Evolutionary conservation across 768 basidiomycete genomes (phyloP).

Genomic region (Gyrodon lividus): DNA sequence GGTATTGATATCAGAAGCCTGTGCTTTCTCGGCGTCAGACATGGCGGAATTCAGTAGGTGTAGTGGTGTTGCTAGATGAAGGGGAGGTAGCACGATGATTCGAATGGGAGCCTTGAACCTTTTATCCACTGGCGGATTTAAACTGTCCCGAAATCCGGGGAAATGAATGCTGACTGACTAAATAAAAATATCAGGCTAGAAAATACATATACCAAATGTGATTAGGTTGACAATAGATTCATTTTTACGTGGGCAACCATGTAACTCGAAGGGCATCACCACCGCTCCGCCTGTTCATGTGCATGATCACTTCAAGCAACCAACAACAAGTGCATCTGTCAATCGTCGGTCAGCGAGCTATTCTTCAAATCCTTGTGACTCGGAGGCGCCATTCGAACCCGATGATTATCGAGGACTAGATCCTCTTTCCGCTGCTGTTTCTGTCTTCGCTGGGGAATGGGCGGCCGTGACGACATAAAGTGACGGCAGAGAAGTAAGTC

Average conservation of each 20-base stretch:
- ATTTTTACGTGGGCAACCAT: too few relatives aligned
- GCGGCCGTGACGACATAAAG: neutral
- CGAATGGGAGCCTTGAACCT: neutral
- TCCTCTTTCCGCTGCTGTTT: too few relatives aligned
- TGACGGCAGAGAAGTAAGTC: neutral
- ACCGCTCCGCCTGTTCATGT: too few relatives aligned
- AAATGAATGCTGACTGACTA: constrained; percentile 24
- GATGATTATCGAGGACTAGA: too few relatives aligned
- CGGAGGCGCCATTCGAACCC: too few relatives aligned
- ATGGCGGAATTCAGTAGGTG: constrained; percentile 18
- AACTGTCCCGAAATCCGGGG: neutral
- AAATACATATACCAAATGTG: neutral
- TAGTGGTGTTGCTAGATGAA: neutral
- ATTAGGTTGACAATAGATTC: neutral
- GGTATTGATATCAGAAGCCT: constrained; percentile 19
- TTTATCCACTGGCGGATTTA: neutral
- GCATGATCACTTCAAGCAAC: too few relatives aligned
- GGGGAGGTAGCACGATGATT: neutral
- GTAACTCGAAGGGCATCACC: too few relatives aligned
- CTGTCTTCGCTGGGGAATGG: too few relatives aligned
- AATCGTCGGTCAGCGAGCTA: too few relatives aligned
- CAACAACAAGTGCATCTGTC: too few relatives aligned
- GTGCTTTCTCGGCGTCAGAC: constrained; percentile 38
- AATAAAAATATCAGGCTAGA: neutral
- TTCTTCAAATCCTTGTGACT: too few relatives aligned